A percentile compares a stretch with the other conserved stretches of the same genome.
phyloP scores from a whole-genome alignment of 768 basidiomycete species.

The Psilocybe tampanensis region DNA sequence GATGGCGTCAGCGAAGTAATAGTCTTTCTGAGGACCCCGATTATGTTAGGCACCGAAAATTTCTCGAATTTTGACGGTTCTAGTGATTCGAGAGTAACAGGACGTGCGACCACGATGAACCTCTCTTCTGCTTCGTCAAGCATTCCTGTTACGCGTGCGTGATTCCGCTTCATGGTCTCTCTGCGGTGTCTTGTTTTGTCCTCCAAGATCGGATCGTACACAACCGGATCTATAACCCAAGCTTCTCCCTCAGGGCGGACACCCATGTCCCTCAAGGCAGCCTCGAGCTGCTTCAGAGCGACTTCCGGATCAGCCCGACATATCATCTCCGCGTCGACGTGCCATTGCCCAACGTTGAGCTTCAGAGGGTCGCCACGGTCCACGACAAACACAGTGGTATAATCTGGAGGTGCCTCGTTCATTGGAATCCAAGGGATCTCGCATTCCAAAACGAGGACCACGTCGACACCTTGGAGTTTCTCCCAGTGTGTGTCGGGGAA shows the following conservation, averaged over 20 bases:
- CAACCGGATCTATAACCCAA: neutral
- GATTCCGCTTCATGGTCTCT: constrained; percentile 25
- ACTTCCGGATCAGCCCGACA: constrained; percentile 57
- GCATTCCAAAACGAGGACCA: constrained; percentile 64
- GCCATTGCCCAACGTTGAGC: constrained; percentile 48
- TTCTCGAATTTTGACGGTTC: no score
- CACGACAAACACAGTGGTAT: constrained; percentile 58
- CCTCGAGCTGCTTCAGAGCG: constrained; percentile 52
- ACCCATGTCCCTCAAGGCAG: constrained; percentile 31
- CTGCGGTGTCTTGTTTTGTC: constrained; percentile 6
- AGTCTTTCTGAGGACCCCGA: constrained; percentile 46
- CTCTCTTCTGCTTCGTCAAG: constrained; percentile 30
- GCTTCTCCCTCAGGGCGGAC: constrained; percentile 12
- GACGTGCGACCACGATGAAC: no score
- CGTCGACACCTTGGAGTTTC: constrained; percentile 56
- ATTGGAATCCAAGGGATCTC: constrained; percentile 68
- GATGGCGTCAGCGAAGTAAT: constrained; percentile 41
- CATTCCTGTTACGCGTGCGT: constrained; percentile 4
- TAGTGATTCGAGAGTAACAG: no score
- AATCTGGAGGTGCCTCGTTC: constrained; percentile 42
- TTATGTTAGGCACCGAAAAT: constrained; percentile 47
- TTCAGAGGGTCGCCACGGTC: constrained; percentile 68
- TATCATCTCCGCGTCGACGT: constrained; percentile 58
- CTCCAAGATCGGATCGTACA: neutral
- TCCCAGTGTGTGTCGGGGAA: constrained; percentile 43